phyloP scores from a whole-genome alignment of 768 basidiomycete genomes.

The Macrolepiota dolichaula region DNA sequence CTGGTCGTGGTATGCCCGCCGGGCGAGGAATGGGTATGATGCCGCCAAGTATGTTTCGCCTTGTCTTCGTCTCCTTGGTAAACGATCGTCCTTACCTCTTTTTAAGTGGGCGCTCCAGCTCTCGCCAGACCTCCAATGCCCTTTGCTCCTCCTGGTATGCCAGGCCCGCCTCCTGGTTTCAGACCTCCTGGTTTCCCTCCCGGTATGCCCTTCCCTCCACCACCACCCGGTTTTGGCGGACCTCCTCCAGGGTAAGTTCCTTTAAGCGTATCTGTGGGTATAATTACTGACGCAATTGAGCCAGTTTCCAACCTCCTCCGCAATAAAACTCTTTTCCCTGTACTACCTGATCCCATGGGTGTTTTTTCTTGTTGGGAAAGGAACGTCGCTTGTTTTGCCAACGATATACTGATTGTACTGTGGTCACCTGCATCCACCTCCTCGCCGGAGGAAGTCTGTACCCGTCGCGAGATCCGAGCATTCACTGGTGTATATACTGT shows the following conservation, averaged over 20 bases:
- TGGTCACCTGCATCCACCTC: background rate
- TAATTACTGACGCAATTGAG: constrained; percentile 17
- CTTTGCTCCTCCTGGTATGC: constrained; percentile 74
- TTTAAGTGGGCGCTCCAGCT: constrained; percentile 57
- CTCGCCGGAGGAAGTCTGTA: background rate
- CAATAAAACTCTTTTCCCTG: constrained; percentile 25
- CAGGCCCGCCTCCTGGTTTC: constrained; percentile 84
- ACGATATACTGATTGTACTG: background rate
- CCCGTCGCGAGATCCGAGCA: background rate
- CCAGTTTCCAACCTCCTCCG: constrained; percentile 52
- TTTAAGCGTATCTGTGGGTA: background rate
- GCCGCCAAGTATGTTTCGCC: constrained; percentile 63
- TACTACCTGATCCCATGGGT: constrained; percentile 8
- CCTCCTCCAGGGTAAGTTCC: constrained; percentile 78
- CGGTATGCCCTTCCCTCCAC: constrained; percentile 76
- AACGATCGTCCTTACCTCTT: constrained; percentile 13
- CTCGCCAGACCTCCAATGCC: constrained; percentile 69
- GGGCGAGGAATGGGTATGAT: constrained; percentile 97
- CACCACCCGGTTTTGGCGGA: constrained; percentile 77
- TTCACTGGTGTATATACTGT: constrained; percentile 4
- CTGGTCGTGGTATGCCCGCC: constrained; percentile 93
- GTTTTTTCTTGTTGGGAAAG: background rate
- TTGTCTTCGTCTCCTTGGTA: background rate
- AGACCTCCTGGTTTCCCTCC: constrained; percentile 81
- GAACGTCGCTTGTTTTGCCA: background rate